Evolutionary conservation across 768 basidiomycete genomes (phyloP), one percentile per base, ranked within the genome.

Genomic region (Mycena epipterygia): DNA sequence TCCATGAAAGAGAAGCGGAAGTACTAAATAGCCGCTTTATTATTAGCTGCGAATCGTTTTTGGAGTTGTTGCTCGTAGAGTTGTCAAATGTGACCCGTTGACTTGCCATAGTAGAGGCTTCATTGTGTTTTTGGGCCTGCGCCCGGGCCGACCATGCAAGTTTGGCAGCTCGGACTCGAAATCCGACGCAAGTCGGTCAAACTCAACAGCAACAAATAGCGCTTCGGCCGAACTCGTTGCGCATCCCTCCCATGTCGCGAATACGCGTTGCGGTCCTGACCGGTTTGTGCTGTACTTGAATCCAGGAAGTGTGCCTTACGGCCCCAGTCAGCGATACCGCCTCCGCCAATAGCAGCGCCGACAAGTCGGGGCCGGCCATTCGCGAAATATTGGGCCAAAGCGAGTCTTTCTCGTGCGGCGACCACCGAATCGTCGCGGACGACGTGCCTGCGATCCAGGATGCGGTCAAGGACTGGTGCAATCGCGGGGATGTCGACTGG

Each of bases 281-380:
- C 70, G 74, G 76, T 74, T 68, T 29, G 70, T 64, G 53, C 30
- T 51, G 27, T 42, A 19, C 25, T 42, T 67, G 35, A 21, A 13
- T n/a, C 33, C 7, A 33, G 0, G 12, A 37, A 29, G 49, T 32
- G 44, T 33, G 35, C 23, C 44, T n/a, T 33, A 44, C 37, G 64
- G 21, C 8, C 41, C 49, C 53, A 93, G 93, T 93, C 64, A 94
- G 93, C 79, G 93, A 95, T 79, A 92, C 89, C 7, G 91, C 89
- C 0, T 84, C 88, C 3, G 70, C 73, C n/a, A 79, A 85, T 71
- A 74, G 77, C 27, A 78, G 69, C n/a, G 82, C 84, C 30, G 93
- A 95, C 78, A 83, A 82, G 76, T 94, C 93, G 37, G 91, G 93
- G 1, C 91, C 91, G 3, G 81, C 86, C 33, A 89, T 94, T 73